Evolutionary conservation across 139 green algal species (phyloP).

Genomic region (Pleodorina starrii): DNA sequence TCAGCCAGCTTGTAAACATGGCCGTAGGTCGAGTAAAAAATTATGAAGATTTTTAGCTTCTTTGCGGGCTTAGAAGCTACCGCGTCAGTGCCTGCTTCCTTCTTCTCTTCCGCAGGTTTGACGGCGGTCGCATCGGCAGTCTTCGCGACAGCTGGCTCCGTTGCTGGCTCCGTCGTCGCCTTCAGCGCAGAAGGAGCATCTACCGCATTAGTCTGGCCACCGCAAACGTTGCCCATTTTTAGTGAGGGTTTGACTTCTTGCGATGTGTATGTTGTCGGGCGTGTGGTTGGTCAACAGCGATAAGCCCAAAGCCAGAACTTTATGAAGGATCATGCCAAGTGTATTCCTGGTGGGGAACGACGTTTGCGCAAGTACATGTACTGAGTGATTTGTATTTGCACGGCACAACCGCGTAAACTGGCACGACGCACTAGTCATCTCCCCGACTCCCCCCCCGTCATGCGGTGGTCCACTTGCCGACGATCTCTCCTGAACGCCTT

Average conservation of each 20-base stretch:
- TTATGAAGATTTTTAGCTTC: constrained; percentile 27
- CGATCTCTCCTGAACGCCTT: too few species aligned
- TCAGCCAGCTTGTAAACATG: constrained; percentile 18
- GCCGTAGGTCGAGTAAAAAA: constrained; percentile 42
- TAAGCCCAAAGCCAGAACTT: too few species aligned
- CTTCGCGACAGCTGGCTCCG: constrained; percentile 2
- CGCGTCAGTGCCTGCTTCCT: not conserved
- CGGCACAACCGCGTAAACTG: too few species aligned
- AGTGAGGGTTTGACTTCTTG: not conserved
- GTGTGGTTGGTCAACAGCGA: too few species aligned
- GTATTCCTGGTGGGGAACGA: too few species aligned
- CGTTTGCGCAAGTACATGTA: too few species aligned
- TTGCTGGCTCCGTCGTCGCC: not conserved
- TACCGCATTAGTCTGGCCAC: not conserved
- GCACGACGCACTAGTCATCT: too few species aligned
- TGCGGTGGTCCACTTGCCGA: too few species aligned
- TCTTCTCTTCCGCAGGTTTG: not conserved
- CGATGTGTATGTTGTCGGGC: not conserved
- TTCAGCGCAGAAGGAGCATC: not conserved
- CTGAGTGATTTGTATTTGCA: too few species aligned
- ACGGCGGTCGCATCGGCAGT: not conserved
- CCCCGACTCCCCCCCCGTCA: too few species aligned
- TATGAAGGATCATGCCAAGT: too few species aligned
- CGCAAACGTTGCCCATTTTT: constrained; percentile 19
- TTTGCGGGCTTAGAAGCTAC: not conserved